phyloP scores from a whole-genome alignment of 345 rosid species.

The Dipteronia dyeriana region DNA sequence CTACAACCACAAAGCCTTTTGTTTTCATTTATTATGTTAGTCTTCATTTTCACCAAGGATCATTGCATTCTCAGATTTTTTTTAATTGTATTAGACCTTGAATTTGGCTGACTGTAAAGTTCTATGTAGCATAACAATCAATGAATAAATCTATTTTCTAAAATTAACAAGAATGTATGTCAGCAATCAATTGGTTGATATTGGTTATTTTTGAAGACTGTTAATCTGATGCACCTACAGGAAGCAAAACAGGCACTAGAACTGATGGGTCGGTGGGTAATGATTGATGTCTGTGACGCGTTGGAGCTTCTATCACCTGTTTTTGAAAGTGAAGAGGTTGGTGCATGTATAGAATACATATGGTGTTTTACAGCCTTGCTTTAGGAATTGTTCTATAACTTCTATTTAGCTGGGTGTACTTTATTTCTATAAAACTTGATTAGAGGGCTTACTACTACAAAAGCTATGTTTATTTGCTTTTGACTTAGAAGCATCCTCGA shows the following conservation, averaged over 20 bases:
- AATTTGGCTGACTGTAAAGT: not conserved
- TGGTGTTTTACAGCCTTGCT: constrained; percentile 5
- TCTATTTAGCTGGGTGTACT: not conserved
- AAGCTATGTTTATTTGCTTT: not conserved
- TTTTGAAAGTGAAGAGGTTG: constrained; percentile 96
- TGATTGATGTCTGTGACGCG: constrained; percentile 92
- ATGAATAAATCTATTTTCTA: not conserved
- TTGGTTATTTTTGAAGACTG: constrained; percentile 19
- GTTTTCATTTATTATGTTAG: not conserved
- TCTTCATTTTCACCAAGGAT: not conserved
- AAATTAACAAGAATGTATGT: not conserved
- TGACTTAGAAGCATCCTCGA: not conserved
- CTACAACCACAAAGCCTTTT: not conserved
- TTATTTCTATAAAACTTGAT: constrained; percentile 3
- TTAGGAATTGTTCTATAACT: not conserved
- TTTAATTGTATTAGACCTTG: not conserved
- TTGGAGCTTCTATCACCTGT: constrained; percentile 93
- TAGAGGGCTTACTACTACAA: not conserved
- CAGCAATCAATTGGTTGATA: not conserved
- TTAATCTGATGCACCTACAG: constrained; percentile 43
- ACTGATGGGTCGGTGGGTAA: constrained; percentile 90
- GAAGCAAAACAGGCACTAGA: constrained; percentile 96
- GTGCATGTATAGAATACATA: constrained; percentile 15
- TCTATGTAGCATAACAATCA: not conserved
- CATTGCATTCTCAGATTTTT: too few species aligned